These are phyloP conservation scores for Pulveroboletus sp. DNA, from an alignment of 768 basidiomycete genomes.

Conservation along the genomic window DNA sequence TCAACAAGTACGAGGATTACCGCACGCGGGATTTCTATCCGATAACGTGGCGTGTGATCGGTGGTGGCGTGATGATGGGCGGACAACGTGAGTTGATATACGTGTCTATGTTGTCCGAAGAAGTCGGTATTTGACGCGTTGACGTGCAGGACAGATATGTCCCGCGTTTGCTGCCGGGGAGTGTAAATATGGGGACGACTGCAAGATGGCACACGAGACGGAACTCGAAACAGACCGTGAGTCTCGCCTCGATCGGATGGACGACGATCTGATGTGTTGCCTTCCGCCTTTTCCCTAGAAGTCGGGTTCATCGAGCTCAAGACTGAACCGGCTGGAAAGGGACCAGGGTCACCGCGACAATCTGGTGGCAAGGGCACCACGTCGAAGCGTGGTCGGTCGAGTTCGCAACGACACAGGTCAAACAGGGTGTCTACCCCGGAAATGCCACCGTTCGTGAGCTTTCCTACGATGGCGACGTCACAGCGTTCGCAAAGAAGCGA, in stretches of 20 bases:
- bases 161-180: slow-evolving; percentile 21
- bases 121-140: too few relatives aligned
- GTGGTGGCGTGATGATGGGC: slow-evolving; percentile 71
- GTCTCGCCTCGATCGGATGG: not conserved
- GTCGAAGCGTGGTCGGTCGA: slow-evolving; percentile 6
- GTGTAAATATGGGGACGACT: slow-evolving; percentile 27
- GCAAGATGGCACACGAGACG: slow-evolving; percentile 29
- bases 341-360: not conserved
- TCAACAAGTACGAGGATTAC: slow-evolving; percentile 33
- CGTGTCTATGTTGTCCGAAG: not conserved
- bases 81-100: slow-evolving; percentile 28
- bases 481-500: not conserved
- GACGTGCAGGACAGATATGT: slow-evolving; percentile 23
- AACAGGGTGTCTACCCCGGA: slow-evolving; percentile 3
- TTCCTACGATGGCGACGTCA: not conserved
- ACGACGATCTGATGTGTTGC: not conserved
- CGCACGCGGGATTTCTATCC: slow-evolving; percentile 54
- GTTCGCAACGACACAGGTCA: slow-evolving; percentile 6
- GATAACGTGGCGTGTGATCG: slow-evolving; percentile 72
- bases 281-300: not conserved
- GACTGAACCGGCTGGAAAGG: not conserved
- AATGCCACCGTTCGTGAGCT: not conserved
- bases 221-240: slow-evolving; percentile 22
- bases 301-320: slow-evolving; percentile 17
- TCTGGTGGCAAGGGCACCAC: not conserved